Percentiles rank a stretch among this genome's conserved stretches.
phyloP scores from a whole-genome alignment of 176 grass and related monocot species.

The Rhynchospora pubera region DNA sequence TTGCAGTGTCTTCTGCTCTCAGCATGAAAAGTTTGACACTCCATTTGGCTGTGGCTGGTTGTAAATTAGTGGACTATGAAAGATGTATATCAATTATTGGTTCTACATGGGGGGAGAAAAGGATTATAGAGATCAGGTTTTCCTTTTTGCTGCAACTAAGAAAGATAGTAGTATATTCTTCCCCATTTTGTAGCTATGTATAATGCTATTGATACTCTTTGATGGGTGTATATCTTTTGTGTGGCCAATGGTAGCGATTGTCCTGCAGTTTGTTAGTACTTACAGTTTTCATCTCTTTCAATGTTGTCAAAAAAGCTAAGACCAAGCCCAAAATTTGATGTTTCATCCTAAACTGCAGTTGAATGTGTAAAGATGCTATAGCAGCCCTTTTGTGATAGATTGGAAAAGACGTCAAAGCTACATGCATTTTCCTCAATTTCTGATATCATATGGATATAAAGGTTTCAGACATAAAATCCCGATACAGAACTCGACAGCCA shows the following conservation, averaged over 20 bases:
- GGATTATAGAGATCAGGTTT: background rate
- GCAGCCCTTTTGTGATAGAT: background rate
- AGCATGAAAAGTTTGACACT: background rate
- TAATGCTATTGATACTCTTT: background rate
- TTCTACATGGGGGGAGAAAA: slow-evolving; percentile 5
- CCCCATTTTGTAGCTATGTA: slow-evolving; percentile 4
- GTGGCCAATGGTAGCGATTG: background rate
- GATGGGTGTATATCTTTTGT: slow-evolving; percentile 1
- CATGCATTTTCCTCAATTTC: background rate
- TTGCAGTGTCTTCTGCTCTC: background rate
- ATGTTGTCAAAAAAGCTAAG: no score
- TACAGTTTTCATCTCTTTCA: no score
- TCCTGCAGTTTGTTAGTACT: background rate
- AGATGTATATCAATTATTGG: slow-evolving; percentile 9
- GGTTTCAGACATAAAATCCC: background rate
- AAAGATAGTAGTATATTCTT: background rate
- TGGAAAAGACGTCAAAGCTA: background rate
- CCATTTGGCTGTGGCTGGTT: background rate
- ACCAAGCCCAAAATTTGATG: no score
- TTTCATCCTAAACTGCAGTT: background rate
- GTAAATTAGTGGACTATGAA: background rate
- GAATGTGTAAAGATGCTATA: background rate
- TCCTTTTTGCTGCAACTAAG: slow-evolving; percentile 2
- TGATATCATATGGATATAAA: background rate
- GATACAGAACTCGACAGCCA: background rate